Evolutionary conservation across 2,329 filamentous ascomycete genomes (phyloP).

Genomic region (Beauveria australis): DNA sequence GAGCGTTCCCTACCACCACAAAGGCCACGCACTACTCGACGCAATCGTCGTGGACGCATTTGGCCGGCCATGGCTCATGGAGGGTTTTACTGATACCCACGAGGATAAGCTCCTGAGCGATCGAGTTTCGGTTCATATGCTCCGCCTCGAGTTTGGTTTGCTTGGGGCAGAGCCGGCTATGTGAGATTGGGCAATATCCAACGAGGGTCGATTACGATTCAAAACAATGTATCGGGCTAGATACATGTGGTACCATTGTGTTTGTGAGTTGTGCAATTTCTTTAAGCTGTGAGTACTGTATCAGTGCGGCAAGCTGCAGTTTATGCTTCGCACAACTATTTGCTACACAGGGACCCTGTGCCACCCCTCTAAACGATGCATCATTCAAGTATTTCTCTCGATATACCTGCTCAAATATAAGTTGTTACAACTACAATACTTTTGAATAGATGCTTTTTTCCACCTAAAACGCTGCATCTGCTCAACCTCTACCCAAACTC

Average conservation of each 20-base stretch:
- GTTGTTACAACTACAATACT: background rate
- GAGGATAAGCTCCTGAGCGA: background rate
- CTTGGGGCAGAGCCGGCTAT: background rate
- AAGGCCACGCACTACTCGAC: background rate
- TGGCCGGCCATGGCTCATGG: background rate
- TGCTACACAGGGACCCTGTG: background rate
- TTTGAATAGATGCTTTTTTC: background rate
- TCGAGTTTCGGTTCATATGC: background rate
- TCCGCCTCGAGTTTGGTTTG: background rate
- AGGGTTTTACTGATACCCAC: background rate
- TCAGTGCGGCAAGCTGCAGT: background rate
- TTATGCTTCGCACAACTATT: background rate
- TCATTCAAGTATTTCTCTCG: background rate
- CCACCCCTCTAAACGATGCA: background rate
- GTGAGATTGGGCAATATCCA: background rate
- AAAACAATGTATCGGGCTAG: too few species aligned
- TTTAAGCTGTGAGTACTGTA: background rate
- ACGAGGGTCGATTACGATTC: background rate
- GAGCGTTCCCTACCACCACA: background rate
- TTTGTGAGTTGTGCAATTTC: background rate
- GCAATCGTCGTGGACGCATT: background rate
- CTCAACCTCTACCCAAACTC: background rate
- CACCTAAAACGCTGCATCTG: background rate
- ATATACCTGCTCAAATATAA: background rate
- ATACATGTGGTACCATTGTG: background rate